Base-by-base conservation (phyloP, 139 green algal genomes). In the Chlamydomonas schloesseri region DNA sequence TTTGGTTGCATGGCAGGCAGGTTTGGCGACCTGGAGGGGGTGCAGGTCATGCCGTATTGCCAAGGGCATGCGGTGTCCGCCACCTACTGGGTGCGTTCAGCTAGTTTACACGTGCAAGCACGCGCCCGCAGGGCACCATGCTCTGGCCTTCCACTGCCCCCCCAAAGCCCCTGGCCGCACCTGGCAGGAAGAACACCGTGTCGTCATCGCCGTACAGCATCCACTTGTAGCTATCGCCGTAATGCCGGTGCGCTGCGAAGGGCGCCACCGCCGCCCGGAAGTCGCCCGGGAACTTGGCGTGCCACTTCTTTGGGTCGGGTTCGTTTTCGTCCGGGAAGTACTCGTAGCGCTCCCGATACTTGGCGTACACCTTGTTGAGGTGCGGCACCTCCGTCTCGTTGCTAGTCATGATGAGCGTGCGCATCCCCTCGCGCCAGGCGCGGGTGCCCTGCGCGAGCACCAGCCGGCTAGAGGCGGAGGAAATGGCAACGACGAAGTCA, bases 211-310 rank as follows among this genome's bases (percentile, higher is more conserved):
- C 81, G 81, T 80, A 87, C 33, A 87, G 68, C 69, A 87, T 47
- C 81, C 81, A 87, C 33, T 87, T 79, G 81, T 79, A 87, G 8
- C 5, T 33, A 55, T 71, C 53, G 24, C 55, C 67, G 24, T 53
- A 87, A 10, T 55, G 20, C 20, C 55, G 69, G 69, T 87, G 81
- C 5, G 81, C 80, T 3, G 33, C 47, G 31, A 76, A 86, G 47
- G 81, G 81, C 24, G 69, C 69, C 17, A 87, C 17, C 3, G 53
- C 81, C 1, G 81, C 81, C 3, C 81, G 53, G 26, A 72, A 72
- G 81, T 87, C 81, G 29, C 81, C 81, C 1, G 81, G 69, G 81
- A 70, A 70, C 68, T 77, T 76, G 33, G 80, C 80, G 34, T 86
- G 67, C 67, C 50, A 78, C 15, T 46, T 36, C 29, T 77, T n/a